Evolutionary conservation across 805 yeast species (phyloP).

Genomic region (Zygotorulaspora florentina): DNA sequence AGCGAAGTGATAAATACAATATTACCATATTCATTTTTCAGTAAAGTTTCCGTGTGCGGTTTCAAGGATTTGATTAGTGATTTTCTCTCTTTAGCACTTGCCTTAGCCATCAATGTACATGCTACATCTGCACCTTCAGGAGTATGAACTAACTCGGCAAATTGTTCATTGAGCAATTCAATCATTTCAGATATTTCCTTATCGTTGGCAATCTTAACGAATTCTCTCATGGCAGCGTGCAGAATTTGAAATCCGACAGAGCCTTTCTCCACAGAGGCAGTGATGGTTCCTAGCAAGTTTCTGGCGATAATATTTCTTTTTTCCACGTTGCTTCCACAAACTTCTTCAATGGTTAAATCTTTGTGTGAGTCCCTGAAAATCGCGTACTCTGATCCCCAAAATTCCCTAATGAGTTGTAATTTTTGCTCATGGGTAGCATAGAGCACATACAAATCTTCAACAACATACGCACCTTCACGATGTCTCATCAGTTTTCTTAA

Average conservation of each 20-base stretch:
- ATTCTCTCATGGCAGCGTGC: constrained; percentile 95
- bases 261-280: constrained; percentile 90
- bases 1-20: constrained; percentile 71
- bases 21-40: constrained; percentile 84
- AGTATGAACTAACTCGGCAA: constrained; percentile 93
- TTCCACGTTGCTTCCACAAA: constrained; percentile 64
- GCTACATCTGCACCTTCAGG: constrained; percentile 94
- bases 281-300: constrained; percentile 77
- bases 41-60: constrained; percentile 68
- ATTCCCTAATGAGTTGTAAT: constrained; percentile 88
- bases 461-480: constrained; percentile 96
- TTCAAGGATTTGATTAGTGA: constrained; percentile 65
- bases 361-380: constrained; percentile 75
- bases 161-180: constrained; percentile 78
- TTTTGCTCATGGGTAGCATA: constrained; percentile 82
- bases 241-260: constrained; percentile 93
- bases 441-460: constrained; percentile 84
- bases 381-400: constrained; percentile 95
- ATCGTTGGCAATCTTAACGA: constrained; percentile 60
- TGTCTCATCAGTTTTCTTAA: constrained; percentile 91
- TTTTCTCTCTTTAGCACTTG: constrained; percentile 92
- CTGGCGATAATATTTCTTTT: constrained; percentile 69
- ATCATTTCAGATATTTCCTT: constrained; percentile 74
- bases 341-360: constrained; percentile 59
- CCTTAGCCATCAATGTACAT: constrained; percentile 67